Evolutionary conservation across 208 protist species (phyloP), one percentile per base, ranked within the genome.

Genomic region (Crithidia mellificae): DNA sequence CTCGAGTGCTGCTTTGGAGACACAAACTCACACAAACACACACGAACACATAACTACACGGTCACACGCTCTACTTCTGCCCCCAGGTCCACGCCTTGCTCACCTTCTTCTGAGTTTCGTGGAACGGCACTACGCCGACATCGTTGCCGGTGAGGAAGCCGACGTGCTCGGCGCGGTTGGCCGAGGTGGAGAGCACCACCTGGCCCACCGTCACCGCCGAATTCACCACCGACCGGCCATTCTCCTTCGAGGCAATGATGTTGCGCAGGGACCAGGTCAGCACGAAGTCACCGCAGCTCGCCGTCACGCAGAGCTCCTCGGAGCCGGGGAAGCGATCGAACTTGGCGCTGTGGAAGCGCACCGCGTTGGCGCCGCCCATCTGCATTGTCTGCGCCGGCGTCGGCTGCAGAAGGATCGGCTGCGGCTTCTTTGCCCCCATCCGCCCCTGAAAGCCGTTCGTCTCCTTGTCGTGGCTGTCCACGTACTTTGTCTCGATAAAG

Each of bases 391-490:
- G 80, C 52, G 46, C 34, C 17, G 78, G 62, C 29, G 82, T 74
- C 12, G 80, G 85, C 64, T 78, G 70, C 15, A 91, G 75, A 27
- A 58, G 46, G 22, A 83, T 47, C 29, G 85, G 83, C 49, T 56
- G 19, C 27, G 83, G 82, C 74, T 88, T 88, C 19, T 85, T 59
- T 43, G 69, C 57, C 0, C 82, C 85, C 85, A 88, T 91, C 15
- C 80, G 72, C 19, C 50, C 63, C 38, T 66, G 20, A 56, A 88
- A 88, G 14, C 82, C 82, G 22, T 81, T 78, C 34, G 62, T 73
- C 32, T 68, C 67, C 0, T 58, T 65, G 8, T 47, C 72, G 20
- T 74, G 49, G 34, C 6, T 25, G 56, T 81, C 80, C 44, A 78
- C 47, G 55, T 78, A 85, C 43, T 72, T 62, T 7, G 85, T 91